phyloP scores from a whole-genome alignment of 208 protist genomes.

The Trypanosomatidae sp. region DNA sequence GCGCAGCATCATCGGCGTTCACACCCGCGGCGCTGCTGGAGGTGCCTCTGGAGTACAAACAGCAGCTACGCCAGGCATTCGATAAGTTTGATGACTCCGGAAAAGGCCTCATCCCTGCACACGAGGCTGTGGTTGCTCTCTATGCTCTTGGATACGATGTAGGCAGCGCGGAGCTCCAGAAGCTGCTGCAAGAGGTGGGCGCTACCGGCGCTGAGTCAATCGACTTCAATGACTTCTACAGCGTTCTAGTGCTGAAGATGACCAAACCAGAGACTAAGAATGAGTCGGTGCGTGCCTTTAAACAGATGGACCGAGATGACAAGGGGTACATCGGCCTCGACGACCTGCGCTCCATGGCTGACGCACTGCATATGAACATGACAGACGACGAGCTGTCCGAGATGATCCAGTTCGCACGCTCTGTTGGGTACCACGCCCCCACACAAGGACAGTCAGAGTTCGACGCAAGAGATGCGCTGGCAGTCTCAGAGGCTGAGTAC shows the following conservation, averaged over 20 bases:
- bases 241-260: conserved; percentile 85
- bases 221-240: conserved; percentile 93
- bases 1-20: conserved; percentile 9
- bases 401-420: conserved; percentile 96
- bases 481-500: conserved; percentile 94
- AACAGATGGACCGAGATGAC: conserved; percentile 91
- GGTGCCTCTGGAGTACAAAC: conserved; percentile 77
- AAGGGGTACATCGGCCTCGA: conserved; percentile 94
- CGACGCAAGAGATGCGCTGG: conserved; percentile 60
- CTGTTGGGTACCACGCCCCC: conserved; percentile 28
- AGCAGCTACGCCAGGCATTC: conserved; percentile 93
- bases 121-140: conserved; percentile 92
- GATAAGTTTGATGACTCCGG: conserved; percentile 96
- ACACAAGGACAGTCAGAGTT: conserved; percentile 45
- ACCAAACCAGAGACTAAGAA: conserved; percentile 68
- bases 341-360: conserved; percentile 94
- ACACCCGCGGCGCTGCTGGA: conserved; percentile 48
- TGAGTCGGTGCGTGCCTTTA: conserved; percentile 93
- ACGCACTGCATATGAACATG: conserved; percentile 92
- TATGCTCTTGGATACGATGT: conserved; percentile 95
- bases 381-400: conserved; percentile 97
- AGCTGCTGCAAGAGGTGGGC: conserved; percentile 79
- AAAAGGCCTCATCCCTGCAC: conserved; percentile 81
- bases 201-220: conserved; percentile 57
- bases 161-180: conserved; percentile 82